phyloP scores from a whole-genome alignment of 2,329 filamentous ascomycete species.

The Sordariomycetes sp. region DNA sequence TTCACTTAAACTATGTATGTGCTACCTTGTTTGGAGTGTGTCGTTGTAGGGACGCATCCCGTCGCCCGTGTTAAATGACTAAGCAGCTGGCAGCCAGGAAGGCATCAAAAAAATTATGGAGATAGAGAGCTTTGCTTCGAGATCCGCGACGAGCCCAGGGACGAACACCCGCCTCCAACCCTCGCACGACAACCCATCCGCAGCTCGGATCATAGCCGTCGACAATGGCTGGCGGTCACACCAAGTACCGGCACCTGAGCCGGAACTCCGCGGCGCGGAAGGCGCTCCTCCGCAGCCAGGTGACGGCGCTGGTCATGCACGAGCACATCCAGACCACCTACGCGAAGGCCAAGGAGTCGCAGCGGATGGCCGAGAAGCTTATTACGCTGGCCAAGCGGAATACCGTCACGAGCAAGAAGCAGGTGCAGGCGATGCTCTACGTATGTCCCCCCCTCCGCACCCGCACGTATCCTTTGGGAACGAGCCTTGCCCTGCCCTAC shows the following conservation, averaged over 20 bases:
- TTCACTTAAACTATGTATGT: too few relatives aligned
- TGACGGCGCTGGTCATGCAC: conserved; percentile 86
- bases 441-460: conserved; percentile 43
- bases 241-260: conserved; percentile 83
- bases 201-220: not conserved
- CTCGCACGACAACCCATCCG: not conserved
- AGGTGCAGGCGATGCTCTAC: conserved; percentile 74
- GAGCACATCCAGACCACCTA: conserved; percentile 93
- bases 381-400: conserved; percentile 92
- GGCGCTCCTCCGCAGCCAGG: conserved; percentile 88
- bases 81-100: not conserved
- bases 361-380: conserved; percentile 85
- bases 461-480: not conserved
- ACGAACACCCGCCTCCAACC: not conserved
- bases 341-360: conserved; percentile 94
- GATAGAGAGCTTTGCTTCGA: not conserved
- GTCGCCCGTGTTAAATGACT: not conserved
- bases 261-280: conserved; percentile 80
- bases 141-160: not conserved
- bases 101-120: not conserved
- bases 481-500: not conserved
- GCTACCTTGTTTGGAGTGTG: too few relatives aligned
- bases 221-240: conserved; percentile 71
- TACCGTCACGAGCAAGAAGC: conserved; percentile 66
- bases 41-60: too few relatives aligned